Base-by-base conservation (phyloP, 352 stramenopile genomes). In the Phytophthora ohioensis region DNA sequence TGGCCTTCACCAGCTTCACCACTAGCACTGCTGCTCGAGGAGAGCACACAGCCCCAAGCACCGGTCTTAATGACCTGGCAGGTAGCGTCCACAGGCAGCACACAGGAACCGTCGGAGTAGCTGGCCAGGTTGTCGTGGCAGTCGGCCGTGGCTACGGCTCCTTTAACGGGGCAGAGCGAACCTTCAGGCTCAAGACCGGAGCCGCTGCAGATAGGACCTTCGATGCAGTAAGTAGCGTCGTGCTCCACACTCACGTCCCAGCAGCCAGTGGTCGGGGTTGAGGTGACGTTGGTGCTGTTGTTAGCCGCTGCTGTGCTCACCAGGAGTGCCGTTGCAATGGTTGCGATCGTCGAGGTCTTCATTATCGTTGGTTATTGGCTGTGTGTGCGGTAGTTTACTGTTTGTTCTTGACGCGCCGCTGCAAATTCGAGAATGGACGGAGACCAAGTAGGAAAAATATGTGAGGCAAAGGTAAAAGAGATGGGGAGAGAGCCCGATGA, bases 1-100 rank as follows among this genome's bases (percentile, higher is more conserved):
- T 34, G 45, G 7, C n/a, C 58, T 8, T 48, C 30, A 9, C 38
- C 41, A 9, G 55, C 35, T 31, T 67, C 48, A 27, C 52, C 54
- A 32, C 52, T 64, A 15, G 42, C 32, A 32, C 38, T 73, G 43
- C 36, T 42, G 58, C 52, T 45, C 15, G 52, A 60, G 2, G 73
- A 83, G 31, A 78, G 45, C 30, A 88, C 81, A 55, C 85, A 92
- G 21, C 85, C 83, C 83, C 80, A 91, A 3, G 79, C 82, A 13
- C 85, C 85, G 3, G 78, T 90, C 61, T 86, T 79, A 66, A 91
- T 87, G 55, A 84, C 83, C 48, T 82, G 54, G 53, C 82, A 91
- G 30, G 71, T 69, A 5, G 84, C 71, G 45, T 91, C 75, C 13
- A 80, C 72, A 13, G 80, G 79, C 10, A 84, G 67, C 3, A 83